phyloP scores from a whole-genome alignment of 2,329 filamentous ascomycete species.

The Nigrospora sphaerica region DNA sequence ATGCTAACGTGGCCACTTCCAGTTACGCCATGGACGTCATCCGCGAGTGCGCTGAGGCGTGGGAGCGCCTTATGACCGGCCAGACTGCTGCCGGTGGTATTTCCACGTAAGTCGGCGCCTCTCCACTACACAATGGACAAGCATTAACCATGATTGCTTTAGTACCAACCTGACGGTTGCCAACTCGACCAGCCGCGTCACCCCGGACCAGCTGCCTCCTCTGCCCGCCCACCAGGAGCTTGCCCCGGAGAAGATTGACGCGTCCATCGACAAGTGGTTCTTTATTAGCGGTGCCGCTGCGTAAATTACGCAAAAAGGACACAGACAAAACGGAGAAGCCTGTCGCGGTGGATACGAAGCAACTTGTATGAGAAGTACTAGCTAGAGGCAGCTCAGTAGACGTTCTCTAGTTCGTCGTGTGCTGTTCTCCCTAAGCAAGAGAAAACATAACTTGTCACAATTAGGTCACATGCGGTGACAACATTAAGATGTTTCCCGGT shows the following conservation, averaged over 20 bases:
- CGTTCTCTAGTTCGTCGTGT: too few relatives aligned
- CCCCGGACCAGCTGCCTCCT: slow-evolving; percentile 62
- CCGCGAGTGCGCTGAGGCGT: slow-evolving; percentile 91
- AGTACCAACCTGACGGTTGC: slow-evolving; percentile 76
- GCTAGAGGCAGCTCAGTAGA: too few relatives aligned
- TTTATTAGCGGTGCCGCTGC: slow-evolving; percentile 97
- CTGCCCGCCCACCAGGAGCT: slow-evolving; percentile 78
- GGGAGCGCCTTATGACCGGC: slow-evolving; percentile 92
- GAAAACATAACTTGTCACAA: too few relatives aligned
- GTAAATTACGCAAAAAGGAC: slow-evolving; percentile 37
- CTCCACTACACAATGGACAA: slow-evolving; percentile 1
- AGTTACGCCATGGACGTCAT: slow-evolving; percentile 93
- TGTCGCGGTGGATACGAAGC: too few relatives aligned
- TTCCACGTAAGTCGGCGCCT: slow-evolving; percentile 59
- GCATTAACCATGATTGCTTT: slow-evolving; percentile 19
- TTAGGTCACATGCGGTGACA: too few relatives aligned
- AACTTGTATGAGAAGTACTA: too few relatives aligned
- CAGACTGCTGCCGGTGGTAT: slow-evolving; percentile 74
- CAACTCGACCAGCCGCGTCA: slow-evolving; percentile 66
- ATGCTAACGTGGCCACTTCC: slow-evolving; percentile 13
- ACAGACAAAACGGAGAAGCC: slow-evolving; percentile 18
- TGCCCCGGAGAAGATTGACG: slow-evolving; percentile 80
- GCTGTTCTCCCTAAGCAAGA: too few relatives aligned
- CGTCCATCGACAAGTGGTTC: slow-evolving; percentile 99
- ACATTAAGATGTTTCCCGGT: too few relatives aligned